phyloP scores from a whole-genome alignment of 306 rosid species.

The Cercis canadensis region DNA sequence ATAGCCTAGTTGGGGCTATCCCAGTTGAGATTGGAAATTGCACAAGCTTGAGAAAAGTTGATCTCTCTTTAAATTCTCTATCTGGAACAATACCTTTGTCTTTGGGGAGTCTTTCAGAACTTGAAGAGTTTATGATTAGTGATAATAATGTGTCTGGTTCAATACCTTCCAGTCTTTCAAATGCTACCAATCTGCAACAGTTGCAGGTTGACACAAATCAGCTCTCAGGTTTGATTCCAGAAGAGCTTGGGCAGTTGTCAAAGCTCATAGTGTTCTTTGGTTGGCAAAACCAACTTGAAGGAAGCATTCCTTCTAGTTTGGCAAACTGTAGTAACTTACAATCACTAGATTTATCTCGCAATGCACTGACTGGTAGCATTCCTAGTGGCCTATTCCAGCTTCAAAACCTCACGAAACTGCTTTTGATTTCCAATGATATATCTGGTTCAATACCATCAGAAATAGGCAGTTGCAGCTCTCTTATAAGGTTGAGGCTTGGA shows the following conservation, averaged over 20 bases:
- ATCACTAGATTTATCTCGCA: conserved; percentile 83
- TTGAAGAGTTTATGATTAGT: conserved; percentile 93
- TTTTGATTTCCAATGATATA: conserved; percentile 83
- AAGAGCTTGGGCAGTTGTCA: conserved; percentile 68
- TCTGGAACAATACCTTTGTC: conserved; percentile 86
- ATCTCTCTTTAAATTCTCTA: conserved; percentile 81
- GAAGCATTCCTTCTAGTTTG: conserved; percentile 80
- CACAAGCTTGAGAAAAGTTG: conserved; percentile 73
- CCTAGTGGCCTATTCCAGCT: conserved; percentile 81
- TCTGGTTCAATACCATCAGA: conserved; percentile 79
- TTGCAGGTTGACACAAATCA: conserved; percentile 90
- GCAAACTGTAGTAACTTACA: conserved; percentile 66
- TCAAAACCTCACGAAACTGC: conserved; percentile 81
- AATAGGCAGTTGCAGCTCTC: conserved; percentile 83
- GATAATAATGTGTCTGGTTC: conserved; percentile 88
- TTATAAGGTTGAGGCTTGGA: conserved; percentile 79
- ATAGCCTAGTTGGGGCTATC: conserved; percentile 70
- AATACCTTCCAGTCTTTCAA: conserved; percentile 75
- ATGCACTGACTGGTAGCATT: conserved; percentile 74
- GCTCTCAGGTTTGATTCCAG: conserved; percentile 89
- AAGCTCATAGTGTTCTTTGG: conserved; percentile 77
- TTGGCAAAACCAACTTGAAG: conserved; percentile 94
- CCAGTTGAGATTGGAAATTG: conserved; percentile 90
- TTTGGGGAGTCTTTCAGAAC: conserved; percentile 56
- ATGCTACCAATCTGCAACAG: conserved; percentile 66